Percentiles rank a stretch among this genome's conserved stretches.
These are phyloP conservation scores for Candida anglica DNA, from an alignment of 805 yeast species.

Conservation along the genomic window DNA sequence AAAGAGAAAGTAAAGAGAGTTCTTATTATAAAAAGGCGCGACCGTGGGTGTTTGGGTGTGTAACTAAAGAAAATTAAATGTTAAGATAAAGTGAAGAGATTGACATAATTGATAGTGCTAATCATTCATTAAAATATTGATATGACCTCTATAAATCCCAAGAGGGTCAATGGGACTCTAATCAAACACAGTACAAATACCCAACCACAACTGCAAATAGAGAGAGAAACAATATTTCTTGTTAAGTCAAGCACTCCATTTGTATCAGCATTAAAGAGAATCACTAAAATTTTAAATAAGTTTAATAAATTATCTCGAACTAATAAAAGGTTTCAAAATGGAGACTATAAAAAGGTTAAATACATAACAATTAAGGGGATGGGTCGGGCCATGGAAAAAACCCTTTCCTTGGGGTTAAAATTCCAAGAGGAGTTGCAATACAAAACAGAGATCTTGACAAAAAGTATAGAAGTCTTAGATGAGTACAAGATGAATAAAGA, in stretches of 20 bases:
- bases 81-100: too few species aligned
- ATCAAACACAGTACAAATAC: slow-evolving; percentile 56
- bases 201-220: slow-evolving; percentile 34
- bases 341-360: slow-evolving; percentile 35
- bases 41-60: too few species aligned
- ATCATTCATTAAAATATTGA: too few species aligned
- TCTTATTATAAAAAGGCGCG: too few species aligned
- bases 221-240: slow-evolving; percentile 46
- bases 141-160: neutral
- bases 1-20: too few species aligned
- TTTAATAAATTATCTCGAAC: slow-evolving; percentile 17
- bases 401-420: slow-evolving; percentile 57
- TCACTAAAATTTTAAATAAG: slow-evolving; percentile 47
- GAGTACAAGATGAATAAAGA: slow-evolving; percentile 39
- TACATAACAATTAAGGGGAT: slow-evolving; percentile 64
- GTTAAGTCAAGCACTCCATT: slow-evolving; percentile 68
- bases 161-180: slow-evolving; percentile 27
- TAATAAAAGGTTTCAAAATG: slow-evolving; percentile 20
- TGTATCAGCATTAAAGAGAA: slow-evolving; percentile 66
- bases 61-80: too few species aligned
- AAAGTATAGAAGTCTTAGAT: slow-evolving; percentile 66
- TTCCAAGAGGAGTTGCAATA: slow-evolving; percentile 49
- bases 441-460: slow-evolving; percentile 59
- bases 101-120: too few species aligned
- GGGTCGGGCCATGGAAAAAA: slow-evolving; percentile 65